Base-by-base conservation (phyloP, 108 stramenopile species). In the Chaetoceros tenuissimus region DNA sequence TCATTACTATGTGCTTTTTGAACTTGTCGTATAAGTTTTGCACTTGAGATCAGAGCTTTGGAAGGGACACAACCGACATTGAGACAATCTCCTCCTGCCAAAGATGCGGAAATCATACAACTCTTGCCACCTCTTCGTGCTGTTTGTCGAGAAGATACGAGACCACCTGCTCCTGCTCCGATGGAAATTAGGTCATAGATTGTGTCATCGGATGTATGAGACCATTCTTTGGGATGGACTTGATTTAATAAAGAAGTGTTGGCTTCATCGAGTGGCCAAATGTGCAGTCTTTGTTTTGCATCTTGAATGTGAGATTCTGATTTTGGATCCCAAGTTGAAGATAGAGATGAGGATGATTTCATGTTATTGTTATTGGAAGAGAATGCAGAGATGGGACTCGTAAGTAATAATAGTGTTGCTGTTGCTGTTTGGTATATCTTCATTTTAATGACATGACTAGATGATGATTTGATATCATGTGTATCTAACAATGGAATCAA, bases 31-130 rank as follows among this genome's bases (percentile, higher is more conserved):
- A 87, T 62, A 16, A 80, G 64, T 56, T 70, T 72, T 10, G 94
- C 93, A 28, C 78, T 81, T 46, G 81, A 74, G 26, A 98, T 60
- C 55, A 98, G 75, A 0, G 94, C 94, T 72, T 98, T 98, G 54
- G 78, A 81, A 1, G 97, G 97, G 28, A 98, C 94, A 69, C 97
- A 98, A 45, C 97, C 97, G 0, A 90, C 85, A 63, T 92, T 92
- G 19, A 92, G 55, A 61, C 90, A 92, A 55, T 92, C 90, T 1
- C 90, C 90, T n/a, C 90, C 90, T 3, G 90, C 90, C 50, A 92
- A 67, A 53, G 80, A 72, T 31, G 69, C 75, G 48, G 72, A 70
- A 16, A 92, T 84, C 78, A 92, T 75, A 57, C 80, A 82, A 48
- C 46, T 72, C 62, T 83, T 89, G 28, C 79, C 87, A 24, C 87